phyloP scores from a whole-genome alignment of 192 early-diverging fungal species.

The Globomyces pollinis-pini region DNA sequence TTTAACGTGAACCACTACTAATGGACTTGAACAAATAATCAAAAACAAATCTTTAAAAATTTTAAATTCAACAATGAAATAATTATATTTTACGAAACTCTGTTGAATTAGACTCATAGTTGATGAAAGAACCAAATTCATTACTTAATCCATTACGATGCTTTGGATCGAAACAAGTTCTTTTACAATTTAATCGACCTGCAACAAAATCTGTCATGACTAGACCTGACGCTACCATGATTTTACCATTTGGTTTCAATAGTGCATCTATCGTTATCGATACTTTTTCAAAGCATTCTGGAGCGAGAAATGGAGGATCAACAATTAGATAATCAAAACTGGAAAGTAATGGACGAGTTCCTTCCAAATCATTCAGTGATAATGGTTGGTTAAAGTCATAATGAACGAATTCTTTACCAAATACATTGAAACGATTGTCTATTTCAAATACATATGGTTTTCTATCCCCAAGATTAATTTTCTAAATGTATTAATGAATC shows the following conservation, averaged over 20 bases:
- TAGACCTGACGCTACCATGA: conserved; percentile 53
- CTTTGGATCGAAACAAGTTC: conserved; percentile 56
- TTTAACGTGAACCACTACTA: no score
- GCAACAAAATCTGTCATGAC: conserved; percentile 47
- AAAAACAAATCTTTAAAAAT: no score
- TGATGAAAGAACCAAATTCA: conserved; percentile 68
- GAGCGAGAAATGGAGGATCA: conserved; percentile 73
- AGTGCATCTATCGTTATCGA: conserved; percentile 44
- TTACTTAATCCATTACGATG: conserved; percentile 68
- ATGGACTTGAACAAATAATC: no score
- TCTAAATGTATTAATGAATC: conserved; percentile 19
- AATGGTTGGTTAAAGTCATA: conserved; percentile 69
- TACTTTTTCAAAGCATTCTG: conserved; percentile 67
- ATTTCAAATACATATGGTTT: conserved; percentile 54
- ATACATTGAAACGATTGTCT: conserved; percentile 67
- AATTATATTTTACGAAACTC: no score
- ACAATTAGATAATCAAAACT: conserved; percentile 62
- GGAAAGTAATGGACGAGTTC: conserved; percentile 15
- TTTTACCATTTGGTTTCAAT: conserved; percentile 25
- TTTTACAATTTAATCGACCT: conserved; percentile 38
- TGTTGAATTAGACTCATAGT: no score
- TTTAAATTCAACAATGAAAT: no score
- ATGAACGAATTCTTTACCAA: conserved; percentile 55
- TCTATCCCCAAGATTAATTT: conserved; percentile 6
- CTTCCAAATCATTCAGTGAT: conserved; percentile 27